Evolutionary conservation across 2,329 filamentous ascomycete species (phyloP), one percentile per base, ranked within the genome.

Genomic region (Lachnellula occidentalis): DNA sequence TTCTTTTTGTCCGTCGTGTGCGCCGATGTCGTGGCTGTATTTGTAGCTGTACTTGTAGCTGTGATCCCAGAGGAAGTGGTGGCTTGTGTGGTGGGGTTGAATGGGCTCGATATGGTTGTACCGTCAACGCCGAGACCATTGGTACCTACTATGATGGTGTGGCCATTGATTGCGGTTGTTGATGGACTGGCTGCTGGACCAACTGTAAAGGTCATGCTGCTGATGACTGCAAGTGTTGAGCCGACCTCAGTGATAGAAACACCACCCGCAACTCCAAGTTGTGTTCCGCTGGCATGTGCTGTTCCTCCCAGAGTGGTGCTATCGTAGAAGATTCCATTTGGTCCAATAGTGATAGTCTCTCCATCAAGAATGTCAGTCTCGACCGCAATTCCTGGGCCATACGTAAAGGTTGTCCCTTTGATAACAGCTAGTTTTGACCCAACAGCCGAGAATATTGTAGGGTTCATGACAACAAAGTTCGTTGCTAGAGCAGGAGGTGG

Each of bases 131-230:
- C 54, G 1, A 83, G 69, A n/a, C 79, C 81, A 2, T 64, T 65
- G 0, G 79, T 73, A 1, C 74, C 78, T 42, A 82, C 74, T 0
- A 74, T 79, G 27, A 85, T 68, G 0, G 73, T 78, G 64, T 82
- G 72, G 1, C 76, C 76, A 5, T 72, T 76, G 4, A 80, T 68
- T 0, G 76, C 69, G 1, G 74, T 76, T 0, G 75, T 81, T 1
- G 69, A 75, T 11, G 65, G 64, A n/a, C 65, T 66, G 2, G 71
- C 69, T 11, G 71, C 72, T 0, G 76, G 71, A 0, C 78, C 79
- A 48, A 83, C 67, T 1, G 75, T 78, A 60, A 80, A 82, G 0
- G 76, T 80, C 2, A 69, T 69, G 34, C 75, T 76, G 36, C 72
- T 69, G 48, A 86, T 70, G 27, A 83, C 72, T 1, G 78, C 73